Evolutionary conservation across 179 eudicot genomes (phyloP), one percentile per base, ranked within the genome.

Genomic region (Nepenthes alata): DNA sequence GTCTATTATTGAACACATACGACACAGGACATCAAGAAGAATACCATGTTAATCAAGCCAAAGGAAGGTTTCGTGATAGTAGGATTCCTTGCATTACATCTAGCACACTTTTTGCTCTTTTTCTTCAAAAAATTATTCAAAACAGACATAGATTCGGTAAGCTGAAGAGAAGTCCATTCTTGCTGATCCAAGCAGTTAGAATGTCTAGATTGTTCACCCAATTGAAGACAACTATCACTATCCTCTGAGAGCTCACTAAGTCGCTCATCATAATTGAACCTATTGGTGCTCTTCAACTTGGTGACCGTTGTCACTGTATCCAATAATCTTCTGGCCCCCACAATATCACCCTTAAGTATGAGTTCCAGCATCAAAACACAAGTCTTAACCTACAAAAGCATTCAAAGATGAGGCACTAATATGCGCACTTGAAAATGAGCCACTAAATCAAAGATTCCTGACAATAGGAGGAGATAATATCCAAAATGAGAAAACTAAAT

Each of bases 41-140:
- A 59, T 83, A 94, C 99, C 99, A 79, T 60, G 61, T 85, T 76
- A 73, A 94, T 80, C 96, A 95, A 85, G 65, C 99, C 97, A 71
- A 80, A 82, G 49, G 83, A 78, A 59, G 99, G 96, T 62, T 78
- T 89, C 61, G 47, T 80, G 64, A 90, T 77, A 65, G 72, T 61
- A 16, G 97, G 94, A 73, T 78, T 94, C 55, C 67, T 78, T 12
- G 70, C 61, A 0, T 38, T 11, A 50, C 99, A 93, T 7, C 61
- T 71, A 37, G 14, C 34, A 73, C 99, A 94, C 66, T 64, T 67
- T 6, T 1, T 50, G 8, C 6, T 13, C 35, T 63, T 82, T 13
- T 39, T 70, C 79, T 61, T 78, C 39, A 90, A 54, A 69, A 94
- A 78, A 37, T 63, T 71, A 63, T 74, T 63, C 70, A 94, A 59